Percentiles rank a stretch among this genome's conserved stretches.
Conservation (phyloP, 768 basidiomycete species). For the Termitomyces heimii region DNA sequence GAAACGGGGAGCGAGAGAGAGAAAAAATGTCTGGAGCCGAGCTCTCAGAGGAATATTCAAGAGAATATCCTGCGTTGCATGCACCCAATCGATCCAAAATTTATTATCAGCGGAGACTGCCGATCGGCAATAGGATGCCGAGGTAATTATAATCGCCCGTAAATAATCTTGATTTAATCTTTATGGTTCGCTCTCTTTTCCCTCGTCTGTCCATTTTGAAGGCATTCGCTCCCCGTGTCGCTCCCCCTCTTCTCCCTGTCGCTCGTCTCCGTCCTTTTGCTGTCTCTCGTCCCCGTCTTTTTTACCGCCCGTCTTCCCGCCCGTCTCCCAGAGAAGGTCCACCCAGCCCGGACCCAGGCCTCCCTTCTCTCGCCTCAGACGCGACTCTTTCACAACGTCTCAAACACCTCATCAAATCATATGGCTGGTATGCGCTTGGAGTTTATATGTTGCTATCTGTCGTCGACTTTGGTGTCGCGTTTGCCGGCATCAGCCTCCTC, state of each 20-base stretch:
- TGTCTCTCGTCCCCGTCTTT: slow-evolving; percentile 29
- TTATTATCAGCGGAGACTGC: slow-evolving; percentile 1
- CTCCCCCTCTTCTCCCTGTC: slow-evolving; percentile 47
- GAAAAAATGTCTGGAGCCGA: background rate
- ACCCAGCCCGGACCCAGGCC: slow-evolving; percentile 20
- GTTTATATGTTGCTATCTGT: slow-evolving; percentile 73
- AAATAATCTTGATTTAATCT: background rate
- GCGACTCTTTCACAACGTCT: slow-evolving; percentile 63
- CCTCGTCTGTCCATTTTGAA: slow-evolving; percentile 42
- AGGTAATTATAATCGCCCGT: background rate
- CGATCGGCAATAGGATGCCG: slow-evolving; percentile 2
- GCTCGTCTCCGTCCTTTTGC: slow-evolving; percentile 27
- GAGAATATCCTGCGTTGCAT: background rate
- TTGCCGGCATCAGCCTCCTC: slow-evolving; percentile 76
- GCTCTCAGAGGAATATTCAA: slow-evolving; percentile 1
- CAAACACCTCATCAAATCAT: slow-evolving; percentile 81
- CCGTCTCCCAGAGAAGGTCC: slow-evolving; percentile 32
- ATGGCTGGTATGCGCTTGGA: slow-evolving; percentile 94
- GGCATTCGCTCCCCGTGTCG: slow-evolving; percentile 34
- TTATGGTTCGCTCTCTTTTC: slow-evolving; percentile 20
- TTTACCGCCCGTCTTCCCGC: slow-evolving; percentile 43
- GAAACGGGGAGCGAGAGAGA: slow-evolving; percentile 21
- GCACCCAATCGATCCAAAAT: slow-evolving; percentile 1
- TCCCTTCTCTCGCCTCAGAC: slow-evolving; percentile 36
- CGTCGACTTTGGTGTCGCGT: slow-evolving; percentile 82